Evolutionary conservation across 2,329 filamentous ascomycete species (phyloP), one percentile per base, ranked within the genome.

Genomic region (Talaromyces sp.): DNA sequence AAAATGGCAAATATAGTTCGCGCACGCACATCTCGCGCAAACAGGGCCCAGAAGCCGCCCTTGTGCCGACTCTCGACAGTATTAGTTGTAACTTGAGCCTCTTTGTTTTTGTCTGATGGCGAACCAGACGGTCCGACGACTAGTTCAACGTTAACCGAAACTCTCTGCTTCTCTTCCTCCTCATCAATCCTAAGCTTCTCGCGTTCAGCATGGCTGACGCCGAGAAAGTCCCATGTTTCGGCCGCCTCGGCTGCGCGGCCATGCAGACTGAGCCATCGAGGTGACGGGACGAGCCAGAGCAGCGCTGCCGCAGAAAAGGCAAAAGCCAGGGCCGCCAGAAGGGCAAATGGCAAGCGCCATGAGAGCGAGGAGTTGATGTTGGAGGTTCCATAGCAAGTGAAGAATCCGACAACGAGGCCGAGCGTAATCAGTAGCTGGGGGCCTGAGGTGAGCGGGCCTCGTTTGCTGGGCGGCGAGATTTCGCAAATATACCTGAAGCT

Each of bases 321-420:
- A 6, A 77, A 69, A 0, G 79, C 75, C 1, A 82, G 62, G 4
- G 68, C 55, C 0, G 78, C 73, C 62, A 82, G 77, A 0, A 86
- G 66, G 0, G 82, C 71, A 58, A 82, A 86, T 0, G 85, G 85
- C 0, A 82, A 69, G 2, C 84, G 76, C 85, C 84, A 87, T 1
- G 84, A 79, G 19, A 83, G 68, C 2, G 78, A 80, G 2, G 77
- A 80, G 1, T 70, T 41, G 8, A 85, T 74, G 1, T 71, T 66
- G 0, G 80, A 75, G 24, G 78, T 82, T 8, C 82, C 84, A 64
- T 87, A 87, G 69, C 83, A 86, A 10, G 78, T 80, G 64, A 88
- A 88, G 64, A 84, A 87, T 0, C 85, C 86, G 0, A 76, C 53
- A 10, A 80, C 80, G 2, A 87, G 69, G 0, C 82, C 84, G 1